Base-by-base conservation (phyloP, 1,284 basidiomycete species). In the Fomes fomentarius region DNA sequence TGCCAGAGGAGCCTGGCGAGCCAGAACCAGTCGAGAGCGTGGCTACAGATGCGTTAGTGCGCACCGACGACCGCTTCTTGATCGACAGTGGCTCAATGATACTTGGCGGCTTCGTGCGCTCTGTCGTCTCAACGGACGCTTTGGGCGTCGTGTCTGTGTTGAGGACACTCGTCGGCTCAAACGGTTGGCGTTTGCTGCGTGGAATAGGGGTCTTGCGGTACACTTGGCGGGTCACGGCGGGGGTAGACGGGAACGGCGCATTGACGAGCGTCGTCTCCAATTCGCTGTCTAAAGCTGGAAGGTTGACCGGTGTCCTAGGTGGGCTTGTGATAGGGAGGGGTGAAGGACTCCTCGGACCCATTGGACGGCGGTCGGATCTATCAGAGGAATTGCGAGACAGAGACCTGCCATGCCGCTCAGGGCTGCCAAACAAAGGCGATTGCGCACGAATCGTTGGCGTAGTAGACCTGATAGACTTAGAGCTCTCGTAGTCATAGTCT, bases 61-160 rank as follows among this genome's bases (percentile, higher is more conserved):
- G 78, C 34, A 80, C 74, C 4, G 86, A 87, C 3, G 79, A 74
- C 70, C 90, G 91, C 75, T 93, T 91, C 76, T 87, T 90, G 66
- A 93, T 91, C 1, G 85, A 87, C 51, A 93, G 73, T 9, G 90
- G 90, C 63, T 89, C 88, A 25, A 90, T 54, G 38, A 31, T 54
- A 40, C 52, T 57, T 25, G 57, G 62, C 45, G 35, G 56, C 40
- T 46, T 56, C 52, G 26, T 14, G 9, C 48, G 38, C 21, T 56
- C 59, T 7, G 45, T 21, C 26, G 50, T 9, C 17, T 31, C 40
- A 22, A 63, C 61, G 21, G 65, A 50, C 26, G 72, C 66, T 62
- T 75, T 83, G 7, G 82, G 81, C 0, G 78, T 82, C 26, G 72
- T 67, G 37, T 83, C 80, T 12, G 68, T 71, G 63, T 80, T 81